A percentile compares a stretch with the other conserved stretches of the same genome.
phyloP scores from a whole-genome alignment of 768 basidiomycete species.

The Agaricus sinodeliciosus region DNA sequence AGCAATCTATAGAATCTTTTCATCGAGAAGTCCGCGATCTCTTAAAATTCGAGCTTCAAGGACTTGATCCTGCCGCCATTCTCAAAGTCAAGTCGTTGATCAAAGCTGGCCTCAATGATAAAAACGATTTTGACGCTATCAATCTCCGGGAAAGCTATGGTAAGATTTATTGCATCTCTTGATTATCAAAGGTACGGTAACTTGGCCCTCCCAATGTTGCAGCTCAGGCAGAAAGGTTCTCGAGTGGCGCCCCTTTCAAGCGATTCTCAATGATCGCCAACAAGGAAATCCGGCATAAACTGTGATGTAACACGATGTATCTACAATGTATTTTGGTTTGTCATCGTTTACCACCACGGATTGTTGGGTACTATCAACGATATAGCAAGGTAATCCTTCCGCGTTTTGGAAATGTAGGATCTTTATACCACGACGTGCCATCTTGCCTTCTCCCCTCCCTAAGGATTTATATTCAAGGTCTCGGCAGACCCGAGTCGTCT shows the following conservation, averaged over 20 bases:
- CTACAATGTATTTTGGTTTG: background rate
- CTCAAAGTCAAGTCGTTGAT: conserved; percentile 49
- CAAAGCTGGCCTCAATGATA: conserved; percentile 49
- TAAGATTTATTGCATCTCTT: conserved; percentile 14
- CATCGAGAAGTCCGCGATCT: conserved; percentile 43
- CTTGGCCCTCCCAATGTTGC: background rate
- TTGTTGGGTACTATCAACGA: too few relatives aligned
- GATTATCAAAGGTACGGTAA: background rate
- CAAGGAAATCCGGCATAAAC: conserved; percentile 62
- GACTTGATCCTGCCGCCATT: conserved; percentile 51
- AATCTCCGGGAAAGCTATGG: conserved; percentile 65
- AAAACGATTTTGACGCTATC: conserved; percentile 55
- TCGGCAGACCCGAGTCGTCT: too few relatives aligned
- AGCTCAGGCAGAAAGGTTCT: conserved; percentile 62
- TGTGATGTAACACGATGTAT: conserved; percentile 23
- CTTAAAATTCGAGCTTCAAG: conserved; percentile 46
- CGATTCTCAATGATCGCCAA: conserved; percentile 52
- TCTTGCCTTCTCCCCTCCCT: too few relatives aligned
- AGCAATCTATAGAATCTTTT: conserved; percentile 44
- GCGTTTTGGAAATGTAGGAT: too few relatives aligned
- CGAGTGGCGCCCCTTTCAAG: conserved; percentile 47
- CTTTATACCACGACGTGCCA: too few relatives aligned
- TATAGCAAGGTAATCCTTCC: too few relatives aligned
- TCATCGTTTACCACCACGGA: conserved; percentile 8
- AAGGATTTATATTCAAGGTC: too few relatives aligned